These are phyloP conservation scores for Mariannaea elegans DNA, from an alignment of 2,329 filamentous ascomycete species.

Conservation along the genomic window DNA sequence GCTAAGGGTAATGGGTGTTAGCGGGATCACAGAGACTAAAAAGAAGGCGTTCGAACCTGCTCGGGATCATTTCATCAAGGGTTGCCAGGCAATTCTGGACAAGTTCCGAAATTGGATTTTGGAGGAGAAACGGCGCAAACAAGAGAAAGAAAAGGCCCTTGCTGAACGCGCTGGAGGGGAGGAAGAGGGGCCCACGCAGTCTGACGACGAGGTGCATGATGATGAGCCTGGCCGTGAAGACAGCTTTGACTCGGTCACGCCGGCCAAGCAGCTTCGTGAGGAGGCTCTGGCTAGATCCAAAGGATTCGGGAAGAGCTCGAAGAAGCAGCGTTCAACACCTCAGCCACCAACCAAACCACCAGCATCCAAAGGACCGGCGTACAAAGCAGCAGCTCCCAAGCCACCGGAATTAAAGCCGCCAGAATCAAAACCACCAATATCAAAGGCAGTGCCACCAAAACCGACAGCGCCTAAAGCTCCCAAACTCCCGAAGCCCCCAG, in stretches of 20 bases:
- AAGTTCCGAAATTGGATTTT: conserved; percentile 91
- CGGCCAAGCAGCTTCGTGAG: conserved; percentile 77
- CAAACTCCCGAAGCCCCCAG: conserved; percentile 44
- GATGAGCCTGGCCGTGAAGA: conserved; percentile 65
- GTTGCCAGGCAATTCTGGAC: conserved; percentile 81
- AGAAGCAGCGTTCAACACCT: conserved; percentile 42
- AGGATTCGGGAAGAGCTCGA: conserved; percentile 48
- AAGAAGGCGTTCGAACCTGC: conserved; percentile 90
- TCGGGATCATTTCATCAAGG: conserved; percentile 82
- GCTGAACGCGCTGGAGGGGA: conserved; percentile 47
- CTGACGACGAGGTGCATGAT: conserved; percentile 39
- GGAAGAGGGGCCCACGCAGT: conserved; percentile 38
- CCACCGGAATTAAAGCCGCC: conserved; percentile 25
- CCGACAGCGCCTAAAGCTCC: conserved; percentile 29
- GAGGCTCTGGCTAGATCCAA: conserved; percentile 69
- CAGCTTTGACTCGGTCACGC: conserved; percentile 54
- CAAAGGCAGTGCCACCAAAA: conserved; percentile 1
- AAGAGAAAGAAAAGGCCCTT: conserved; percentile 72
- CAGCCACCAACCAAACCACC: conserved; percentile 32
- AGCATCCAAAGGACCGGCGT: neutral
- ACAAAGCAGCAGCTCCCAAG: conserved; percentile 17
- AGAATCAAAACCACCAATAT: conserved; percentile 27
- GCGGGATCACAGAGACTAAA: conserved; percentile 82
- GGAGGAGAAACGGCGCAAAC: conserved; percentile 85
- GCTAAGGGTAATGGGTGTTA: conserved; percentile 91